Evolutionary conservation across 2,329 filamentous ascomycete genomes (phyloP).

Genomic region (Xylaria hypoxylon): DNA sequence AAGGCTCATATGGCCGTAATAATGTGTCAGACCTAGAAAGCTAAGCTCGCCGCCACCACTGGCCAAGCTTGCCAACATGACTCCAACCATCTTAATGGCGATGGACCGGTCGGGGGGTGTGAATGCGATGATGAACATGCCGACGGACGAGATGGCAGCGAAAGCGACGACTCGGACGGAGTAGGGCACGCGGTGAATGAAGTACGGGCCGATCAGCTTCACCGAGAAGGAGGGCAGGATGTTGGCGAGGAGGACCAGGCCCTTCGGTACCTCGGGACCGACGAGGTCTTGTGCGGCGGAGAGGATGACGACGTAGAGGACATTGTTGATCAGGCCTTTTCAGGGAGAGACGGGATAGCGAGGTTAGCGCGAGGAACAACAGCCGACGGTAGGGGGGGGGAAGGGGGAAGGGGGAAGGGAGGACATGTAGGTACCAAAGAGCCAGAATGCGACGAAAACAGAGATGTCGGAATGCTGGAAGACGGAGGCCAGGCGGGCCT

Average conservation of each 20-base stretch:
- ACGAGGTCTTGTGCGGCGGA: conserved; percentile 96
- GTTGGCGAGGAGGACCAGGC: conserved; percentile 91
- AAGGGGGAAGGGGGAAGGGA: neutral
- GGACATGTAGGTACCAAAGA: conserved; percentile 78
- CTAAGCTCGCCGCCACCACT: conserved; percentile 90
- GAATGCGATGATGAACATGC: conserved; percentile 90
- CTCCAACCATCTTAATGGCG: conserved; percentile 80
- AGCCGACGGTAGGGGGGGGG: neutral
- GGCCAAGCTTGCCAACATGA: conserved; percentile 85
- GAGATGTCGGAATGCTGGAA: conserved; percentile 76
- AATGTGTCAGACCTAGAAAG: conserved; percentile 92
- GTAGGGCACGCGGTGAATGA: conserved; percentile 90
- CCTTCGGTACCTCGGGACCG: conserved; percentile 86
- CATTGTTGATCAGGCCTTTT: conserved; percentile 91
- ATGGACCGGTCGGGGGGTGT: conserved; percentile 76
- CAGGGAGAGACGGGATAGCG: too few relatives aligned
- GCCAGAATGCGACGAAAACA: conserved; percentile 87
- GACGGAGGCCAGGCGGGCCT: conserved; percentile 70
- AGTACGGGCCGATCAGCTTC: conserved; percentile 91
- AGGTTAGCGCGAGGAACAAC: conserved; percentile 11
- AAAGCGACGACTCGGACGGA: conserved; percentile 78
- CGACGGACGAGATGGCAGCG: conserved; percentile 78
- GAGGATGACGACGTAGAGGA: conserved; percentile 96
- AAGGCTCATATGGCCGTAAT: conserved; percentile 87
- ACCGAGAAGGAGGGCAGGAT: conserved; percentile 89